Base-by-base conservation (phyloP, 805 yeast species). In the Nakazawaea molendinolei region DNA sequence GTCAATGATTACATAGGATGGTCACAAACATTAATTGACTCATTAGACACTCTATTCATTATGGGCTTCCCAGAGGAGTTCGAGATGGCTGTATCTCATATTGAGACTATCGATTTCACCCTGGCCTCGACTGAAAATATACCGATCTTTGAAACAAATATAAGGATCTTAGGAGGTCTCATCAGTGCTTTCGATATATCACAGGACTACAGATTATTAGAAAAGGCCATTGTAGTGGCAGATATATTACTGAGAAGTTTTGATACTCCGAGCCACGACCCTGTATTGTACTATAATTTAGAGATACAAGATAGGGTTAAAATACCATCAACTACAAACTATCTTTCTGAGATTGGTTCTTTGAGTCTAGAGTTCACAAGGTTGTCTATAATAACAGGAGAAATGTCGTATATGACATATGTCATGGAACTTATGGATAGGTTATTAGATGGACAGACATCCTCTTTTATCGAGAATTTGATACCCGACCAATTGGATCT, bases 141-240 rank as follows among this genome's bases (percentile, higher is more conserved):
- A 0, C 96, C 87, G 50, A 92, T 87, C 1, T 90, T 89, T 54
- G 97, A 90, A 55, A 71, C 84, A 3, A 75, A 86, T 7, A 89
- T 89, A 16, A 61, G 97, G 25, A 73, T 85, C 2, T 50, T 89
- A 18, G 97, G 97, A 0, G 86, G 95, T 0, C 61, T 89, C 19
- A 51, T 89, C 16, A 77, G 92, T 3, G 75, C 86, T 6, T 74
- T 69, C 43, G 79, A 76, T 30, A 47, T 76, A 23, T 63, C 76
- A 0, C 34, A 48, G 1, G 59, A 58, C 1, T 39, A 51, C 24
- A 39, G 62, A 1, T 52, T 65, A 12, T 48, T 69, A 6, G 44
- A 44, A 1, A 60, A 65, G 41, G 73, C 77, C 1, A 53, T 53
- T 18, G 66, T 68, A 19, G 47, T 74, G 12, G 79, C 68, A 1